phyloP scores from a whole-genome alignment of 257 asterid species.

The Cinchona pubescens region DNA sequence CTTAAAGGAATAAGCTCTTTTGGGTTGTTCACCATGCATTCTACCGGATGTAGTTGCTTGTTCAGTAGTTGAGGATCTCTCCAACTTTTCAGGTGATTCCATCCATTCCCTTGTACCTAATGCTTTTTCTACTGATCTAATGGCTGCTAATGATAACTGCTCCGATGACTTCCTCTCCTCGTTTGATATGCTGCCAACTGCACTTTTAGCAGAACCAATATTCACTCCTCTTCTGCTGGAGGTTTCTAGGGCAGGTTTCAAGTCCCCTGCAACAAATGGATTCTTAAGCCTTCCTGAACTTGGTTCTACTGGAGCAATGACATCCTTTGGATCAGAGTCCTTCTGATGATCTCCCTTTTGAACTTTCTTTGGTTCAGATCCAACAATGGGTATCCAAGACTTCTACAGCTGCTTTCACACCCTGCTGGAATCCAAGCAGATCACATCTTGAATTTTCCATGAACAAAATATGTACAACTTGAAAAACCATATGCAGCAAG shows the following conservation, averaged over 20 bases:
- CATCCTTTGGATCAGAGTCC: slow-evolving; percentile 24
- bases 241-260: slow-evolving; percentile 24
- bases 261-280: slow-evolving; percentile 17
- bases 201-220: slow-evolving; percentile 19
- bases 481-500: slow-evolving; percentile 5
- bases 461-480: slow-evolving; percentile 17
- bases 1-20: slow-evolving; percentile 18
- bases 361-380: slow-evolving; percentile 38
- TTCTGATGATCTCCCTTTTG: slow-evolving; percentile 35
- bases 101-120: slow-evolving; percentile 15
- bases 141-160: slow-evolving; percentile 19
- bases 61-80: slow-evolving; percentile 33
- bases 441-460: slow-evolving; percentile 16
- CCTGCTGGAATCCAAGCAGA: slow-evolving; percentile 43
- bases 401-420: slow-evolving; percentile 37
- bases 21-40: slow-evolving; percentile 29
- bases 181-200: slow-evolving; percentile 14
- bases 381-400: slow-evolving; percentile 39
- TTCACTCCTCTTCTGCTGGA: slow-evolving; percentile 18
- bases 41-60: slow-evolving; percentile 44
- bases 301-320: slow-evolving; percentile 23
- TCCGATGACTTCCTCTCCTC: slow-evolving; percentile 12
- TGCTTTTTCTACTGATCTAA: slow-evolving; percentile 20
- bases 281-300: slow-evolving; percentile 18
- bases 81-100: slow-evolving; percentile 22